phyloP scores from a whole-genome alignment of 2,329 filamentous ascomycete species.

The Pestalotiopsis sp. region DNA sequence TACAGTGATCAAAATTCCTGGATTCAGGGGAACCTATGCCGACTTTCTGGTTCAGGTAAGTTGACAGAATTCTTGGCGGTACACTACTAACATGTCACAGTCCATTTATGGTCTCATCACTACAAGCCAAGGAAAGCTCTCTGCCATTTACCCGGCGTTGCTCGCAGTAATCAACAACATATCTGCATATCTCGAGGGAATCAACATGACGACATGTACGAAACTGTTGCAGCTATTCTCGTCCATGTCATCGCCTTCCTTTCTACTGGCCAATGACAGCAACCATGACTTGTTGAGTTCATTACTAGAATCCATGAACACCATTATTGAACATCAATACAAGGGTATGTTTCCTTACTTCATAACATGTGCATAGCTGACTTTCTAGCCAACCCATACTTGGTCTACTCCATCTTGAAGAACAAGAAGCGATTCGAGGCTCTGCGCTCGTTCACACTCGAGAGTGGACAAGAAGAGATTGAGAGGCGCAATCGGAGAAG shows the following conservation, averaged over 20 bases:
- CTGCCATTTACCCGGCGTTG: conserved; percentile 89
- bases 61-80: conserved; percentile 11
- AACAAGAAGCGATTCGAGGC: conserved; percentile 85
- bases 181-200: conserved; percentile 77
- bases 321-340: conserved; percentile 88
- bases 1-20: conserved; percentile 75
- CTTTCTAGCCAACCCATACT: conserved; percentile 72
- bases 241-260: conserved; percentile 92
- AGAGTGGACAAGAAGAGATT: conserved; percentile 90
- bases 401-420: conserved; percentile 78
- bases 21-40: conserved; percentile 87
- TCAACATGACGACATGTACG: conserved; percentile 75
- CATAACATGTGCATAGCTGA: conserved; percentile 19
- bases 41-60: conserved; percentile 90
- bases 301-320: conserved; percentile 85
- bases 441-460: conserved; percentile 83
- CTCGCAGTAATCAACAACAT: conserved; percentile 94
- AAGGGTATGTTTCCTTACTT: conserved; percentile 55
- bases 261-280: conserved; percentile 87
- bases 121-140: conserved; percentile 84
- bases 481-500: conserved; percentile 74
- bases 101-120: conserved; percentile 93
- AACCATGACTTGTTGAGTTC: conserved; percentile 84
- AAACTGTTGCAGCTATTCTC: conserved; percentile 87
- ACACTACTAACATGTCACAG: conserved; percentile 68